phyloP scores from a whole-genome alignment of 306 rosid species.

The Trifolium dubium region DNA sequence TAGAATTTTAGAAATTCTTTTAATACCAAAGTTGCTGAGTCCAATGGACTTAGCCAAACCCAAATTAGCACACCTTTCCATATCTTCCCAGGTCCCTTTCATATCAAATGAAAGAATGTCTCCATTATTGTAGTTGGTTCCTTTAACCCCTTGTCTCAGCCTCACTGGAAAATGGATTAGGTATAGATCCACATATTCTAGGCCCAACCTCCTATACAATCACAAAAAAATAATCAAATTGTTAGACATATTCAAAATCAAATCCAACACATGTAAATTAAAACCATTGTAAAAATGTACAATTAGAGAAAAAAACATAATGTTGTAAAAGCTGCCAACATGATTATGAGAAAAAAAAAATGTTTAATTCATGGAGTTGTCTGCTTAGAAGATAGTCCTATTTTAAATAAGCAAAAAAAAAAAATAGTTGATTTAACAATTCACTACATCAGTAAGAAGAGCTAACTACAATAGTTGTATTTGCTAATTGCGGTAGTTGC shows the following conservation, averaged over 20 bases:
- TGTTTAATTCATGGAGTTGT: too few relatives aligned
- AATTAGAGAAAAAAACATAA: too few relatives aligned
- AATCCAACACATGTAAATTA: neutral
- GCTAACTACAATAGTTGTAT: too few relatives aligned
- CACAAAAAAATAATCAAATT: neutral
- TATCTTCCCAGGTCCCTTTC: slow-evolving; percentile 55
- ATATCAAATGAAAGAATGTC: slow-evolving; percentile 52
- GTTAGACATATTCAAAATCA: neutral
- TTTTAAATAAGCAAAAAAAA: neutral
- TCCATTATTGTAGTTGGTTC: neutral
- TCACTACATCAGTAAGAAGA: too few relatives aligned
- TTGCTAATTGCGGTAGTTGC: too few relatives aligned
- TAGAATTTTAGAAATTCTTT: slow-evolving; percentile 40
- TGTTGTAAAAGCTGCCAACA: too few relatives aligned
- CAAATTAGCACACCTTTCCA: slow-evolving; percentile 46
- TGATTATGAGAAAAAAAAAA: too few relatives aligned
- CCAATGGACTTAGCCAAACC: slow-evolving; percentile 56
- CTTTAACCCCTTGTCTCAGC: slow-evolving; percentile 35
- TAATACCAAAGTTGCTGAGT: slow-evolving; percentile 48
- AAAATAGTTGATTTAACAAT: neutral
- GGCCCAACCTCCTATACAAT: slow-evolving; percentile 47
- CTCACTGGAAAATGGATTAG: slow-evolving; percentile 55
- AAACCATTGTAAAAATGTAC: too few relatives aligned
- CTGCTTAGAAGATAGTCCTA: too few relatives aligned
- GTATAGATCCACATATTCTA: slow-evolving; percentile 56